phyloP scores from a whole-genome alignment of 768 basidiomycete species.

The Trametopsis cervina region DNA sequence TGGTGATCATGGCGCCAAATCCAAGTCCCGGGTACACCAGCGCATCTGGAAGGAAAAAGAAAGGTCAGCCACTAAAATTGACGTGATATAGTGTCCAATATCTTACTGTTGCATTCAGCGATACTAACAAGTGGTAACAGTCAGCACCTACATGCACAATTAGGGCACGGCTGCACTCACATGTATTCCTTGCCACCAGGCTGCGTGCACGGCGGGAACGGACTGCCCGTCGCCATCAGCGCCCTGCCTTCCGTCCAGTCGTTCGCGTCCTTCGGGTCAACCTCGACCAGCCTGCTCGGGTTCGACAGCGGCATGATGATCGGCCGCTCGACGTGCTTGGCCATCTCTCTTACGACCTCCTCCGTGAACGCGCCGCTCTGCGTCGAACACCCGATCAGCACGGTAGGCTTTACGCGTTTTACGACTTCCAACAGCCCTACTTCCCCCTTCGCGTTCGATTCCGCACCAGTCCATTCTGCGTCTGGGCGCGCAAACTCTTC shows the following conservation, averaged over 20 bases:
- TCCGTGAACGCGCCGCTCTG: constrained; percentile 66
- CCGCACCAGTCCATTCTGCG: constrained; percentile 42
- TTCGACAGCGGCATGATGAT: constrained; percentile 80
- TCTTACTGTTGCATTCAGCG: constrained; percentile 60
- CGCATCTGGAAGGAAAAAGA: too few relatives aligned
- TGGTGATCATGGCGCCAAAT: constrained; percentile 65
- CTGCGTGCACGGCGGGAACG: constrained; percentile 67
- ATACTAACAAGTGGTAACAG: too few relatives aligned
- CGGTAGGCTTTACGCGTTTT: constrained; percentile 64
- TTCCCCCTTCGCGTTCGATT: constrained; percentile 17
- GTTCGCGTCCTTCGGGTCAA: constrained; percentile 56
- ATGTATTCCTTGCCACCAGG: constrained; percentile 54
- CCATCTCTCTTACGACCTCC: constrained; percentile 61
- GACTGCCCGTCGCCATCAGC: constrained; percentile 74
- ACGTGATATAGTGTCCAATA: background rate
- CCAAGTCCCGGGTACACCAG: constrained; percentile 84
- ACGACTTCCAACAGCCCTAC: constrained; percentile 59
- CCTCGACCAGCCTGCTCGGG: constrained; percentile 68
- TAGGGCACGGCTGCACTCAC: constrained; percentile 33
- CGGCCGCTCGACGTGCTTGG: constrained; percentile 56
- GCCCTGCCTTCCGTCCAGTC: constrained; percentile 75
- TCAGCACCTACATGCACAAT: too few relatives aligned
- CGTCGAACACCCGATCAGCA: constrained; percentile 79
- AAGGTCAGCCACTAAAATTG: too few relatives aligned
- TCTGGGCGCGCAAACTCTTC: constrained; percentile 48